These are phyloP conservation scores for Pseudocercospora musae DNA, from an alignment of 2,329 filamentous ascomycete genomes.

Conservation along the genomic window DNA sequence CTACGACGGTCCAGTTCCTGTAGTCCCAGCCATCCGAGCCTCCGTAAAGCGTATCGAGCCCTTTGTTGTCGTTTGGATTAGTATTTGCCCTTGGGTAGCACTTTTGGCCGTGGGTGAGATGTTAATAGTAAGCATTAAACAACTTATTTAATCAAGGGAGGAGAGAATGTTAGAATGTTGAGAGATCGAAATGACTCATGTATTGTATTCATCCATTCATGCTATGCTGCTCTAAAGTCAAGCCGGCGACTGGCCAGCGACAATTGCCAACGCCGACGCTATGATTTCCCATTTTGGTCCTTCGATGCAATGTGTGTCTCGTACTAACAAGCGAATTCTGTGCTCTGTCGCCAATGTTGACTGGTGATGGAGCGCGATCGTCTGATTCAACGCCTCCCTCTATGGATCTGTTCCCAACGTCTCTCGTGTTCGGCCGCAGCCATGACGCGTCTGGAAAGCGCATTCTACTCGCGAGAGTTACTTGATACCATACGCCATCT, in stretches of 20 bases:
- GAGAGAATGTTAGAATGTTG: too few species aligned
- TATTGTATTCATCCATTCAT: background rate
- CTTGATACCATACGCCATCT: slow-evolving; percentile 37
- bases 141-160: background rate
- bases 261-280: background rate
- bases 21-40: slow-evolving; percentile 57
- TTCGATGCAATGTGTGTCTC: background rate
- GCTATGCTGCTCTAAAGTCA: background rate
- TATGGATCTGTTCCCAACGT: background rate
- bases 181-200: background rate
- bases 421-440: background rate
- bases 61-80: slow-evolving; percentile 49
- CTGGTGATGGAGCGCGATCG: too few species aligned
- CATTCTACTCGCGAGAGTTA: background rate
- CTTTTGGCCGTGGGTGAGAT: too few species aligned
- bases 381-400: too few species aligned
- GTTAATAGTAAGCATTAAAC: too few species aligned
- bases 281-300: background rate
- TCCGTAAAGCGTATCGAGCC: slow-evolving; percentile 51
- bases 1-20: slow-evolving; percentile 68
- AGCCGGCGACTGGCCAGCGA: background rate
- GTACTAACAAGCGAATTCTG: background rate
- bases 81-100: slow-evolving; percentile 55
- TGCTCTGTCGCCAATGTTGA: background rate
- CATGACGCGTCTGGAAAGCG: background rate